Evolutionary conservation across 345 rosid species (phyloP), one percentile per base, ranked within the genome.

Genomic region (Aquilaria sinensis): DNA sequence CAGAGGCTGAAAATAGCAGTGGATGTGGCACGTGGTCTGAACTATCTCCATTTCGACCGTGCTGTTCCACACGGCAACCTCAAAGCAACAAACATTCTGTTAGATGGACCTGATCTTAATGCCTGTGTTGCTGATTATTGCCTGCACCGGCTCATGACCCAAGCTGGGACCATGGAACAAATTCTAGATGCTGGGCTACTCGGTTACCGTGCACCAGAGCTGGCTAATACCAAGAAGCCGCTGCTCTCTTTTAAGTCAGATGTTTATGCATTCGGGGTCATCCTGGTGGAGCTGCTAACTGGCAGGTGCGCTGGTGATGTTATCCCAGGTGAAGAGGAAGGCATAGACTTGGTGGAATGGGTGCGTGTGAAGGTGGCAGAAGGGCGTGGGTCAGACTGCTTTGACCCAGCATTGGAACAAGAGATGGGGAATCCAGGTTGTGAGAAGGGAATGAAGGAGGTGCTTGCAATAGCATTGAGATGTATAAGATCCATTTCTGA

Each of bases 31-130:
- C 99, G 99, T 61, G 97, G 99, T 75, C 87, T 94, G 60, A 94
- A 94, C 78, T 94, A 94, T 57, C 97, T 94, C 75, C 99, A 94
- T 77, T 88, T 94, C 1, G 99, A 94, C 64, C 87, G 99, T n/a
- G 94, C 89, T 46, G 81, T 86, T 70, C 99, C 99, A 29, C 99
- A 94, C 0, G 99, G 99, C 45, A 94, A 90, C 82, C 85, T 94
- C 54, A 94, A 94, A 76, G 89, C 96, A 31, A 77, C 96, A 13
- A 94, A 94, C 61, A 56, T 94, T 59, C 80, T 94, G 57, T 72
- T 94, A 50, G 99, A 90, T 2, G 96, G 99, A 37, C 73, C 89
- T 49, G 97, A 90, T 67, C 92, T 88, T n/a, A 94, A 90, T 52
- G 96, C 97, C 9, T 96, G 99, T 23, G 88, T 94, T 60, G 86